Percentiles rank a stretch among this genome's conserved stretches.
Evolutionary conservation across 805 yeast genomes (phyloP).

Genomic region (Lachancea sp.): DNA sequence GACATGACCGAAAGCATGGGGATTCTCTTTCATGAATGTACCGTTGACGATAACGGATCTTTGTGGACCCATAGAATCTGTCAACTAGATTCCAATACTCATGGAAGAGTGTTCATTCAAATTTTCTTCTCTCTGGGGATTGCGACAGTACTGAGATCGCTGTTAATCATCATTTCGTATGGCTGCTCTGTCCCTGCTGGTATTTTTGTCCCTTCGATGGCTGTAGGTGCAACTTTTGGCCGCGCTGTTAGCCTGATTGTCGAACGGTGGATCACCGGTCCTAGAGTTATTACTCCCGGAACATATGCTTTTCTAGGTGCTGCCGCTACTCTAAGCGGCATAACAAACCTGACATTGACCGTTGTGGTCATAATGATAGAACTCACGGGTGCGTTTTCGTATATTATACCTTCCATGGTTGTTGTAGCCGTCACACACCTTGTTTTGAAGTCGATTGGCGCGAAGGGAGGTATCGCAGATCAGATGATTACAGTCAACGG

Average conservation of each 20-base stretch:
- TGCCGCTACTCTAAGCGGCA: conserved; percentile 90
- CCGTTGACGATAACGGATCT: conserved; percentile 33
- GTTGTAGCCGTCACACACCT: conserved; percentile 83
- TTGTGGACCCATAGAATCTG: conserved; percentile 39
- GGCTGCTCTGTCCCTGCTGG: conserved; percentile 98
- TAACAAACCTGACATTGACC: conserved; percentile 84
- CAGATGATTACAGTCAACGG: conserved; percentile 89
- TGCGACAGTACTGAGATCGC: conserved; percentile 68
- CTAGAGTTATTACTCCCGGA: conserved; percentile 77
- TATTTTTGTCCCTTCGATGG: conserved; percentile 93
- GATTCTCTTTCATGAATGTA: conserved; percentile 77
- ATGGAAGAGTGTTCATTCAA: conserved; percentile 22
- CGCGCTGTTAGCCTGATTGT: conserved; percentile 74
- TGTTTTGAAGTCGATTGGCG: conserved; percentile 70
- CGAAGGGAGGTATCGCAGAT: conserved; percentile 83
- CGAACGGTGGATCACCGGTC: conserved; percentile 40
- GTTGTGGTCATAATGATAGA: conserved; percentile 96
- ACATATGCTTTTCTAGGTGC: conserved; percentile 95
- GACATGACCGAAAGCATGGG: conserved; percentile 98
- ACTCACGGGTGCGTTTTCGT: conserved; percentile 88
- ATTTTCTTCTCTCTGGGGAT: conserved; percentile 49
- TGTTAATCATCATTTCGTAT: conserved; percentile 75
- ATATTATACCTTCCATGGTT: conserved; percentile 92
- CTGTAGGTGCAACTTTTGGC: conserved; percentile 93
- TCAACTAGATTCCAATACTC: conserved; percentile 30